A percentile compares a stretch with the other conserved stretches of the same genome.
phyloP scores from a whole-genome alignment of 768 basidiomycete genomes.

The Lactarius hengduanensis region DNA sequence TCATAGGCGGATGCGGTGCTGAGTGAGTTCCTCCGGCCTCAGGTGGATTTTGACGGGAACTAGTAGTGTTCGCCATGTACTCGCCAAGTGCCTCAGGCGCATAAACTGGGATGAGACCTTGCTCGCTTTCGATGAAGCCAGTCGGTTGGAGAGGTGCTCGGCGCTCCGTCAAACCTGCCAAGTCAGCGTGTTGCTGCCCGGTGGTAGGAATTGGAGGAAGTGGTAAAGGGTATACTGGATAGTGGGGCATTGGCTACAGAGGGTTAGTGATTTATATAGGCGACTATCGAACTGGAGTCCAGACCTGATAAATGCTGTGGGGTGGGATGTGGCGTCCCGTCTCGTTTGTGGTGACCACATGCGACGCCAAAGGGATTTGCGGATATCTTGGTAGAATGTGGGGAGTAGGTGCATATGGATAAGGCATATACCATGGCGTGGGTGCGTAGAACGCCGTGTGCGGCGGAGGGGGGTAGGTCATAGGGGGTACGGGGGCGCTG shows the following conservation, averaged over 20 bases:
- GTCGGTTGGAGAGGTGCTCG: conserved; percentile 56
- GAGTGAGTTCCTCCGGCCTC: conserved; percentile 24
- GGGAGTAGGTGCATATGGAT: conserved; percentile 38
- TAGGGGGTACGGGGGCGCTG: conserved; percentile 1
- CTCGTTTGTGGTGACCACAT: conserved; percentile 14
- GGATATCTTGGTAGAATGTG: conserved; percentile 44
- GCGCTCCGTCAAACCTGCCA: conserved; percentile 10
- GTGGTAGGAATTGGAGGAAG: conserved; percentile 12
- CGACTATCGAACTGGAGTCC: not conserved
- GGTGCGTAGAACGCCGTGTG: conserved; percentile 23
- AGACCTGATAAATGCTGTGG: conserved; percentile 22
- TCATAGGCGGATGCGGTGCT: conserved; percentile 20
- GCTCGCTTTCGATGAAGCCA: conserved; percentile 71
- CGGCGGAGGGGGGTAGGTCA: conserved; percentile 17
- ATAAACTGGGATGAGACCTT: conserved; percentile 69
- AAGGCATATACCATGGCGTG: conserved; percentile 26
- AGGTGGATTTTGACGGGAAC: conserved; percentile 36
- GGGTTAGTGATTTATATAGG: not conserved
- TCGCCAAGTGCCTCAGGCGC: conserved; percentile 63
- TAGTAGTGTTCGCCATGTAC: conserved; percentile 50
- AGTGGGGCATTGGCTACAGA: conserved; percentile 20
- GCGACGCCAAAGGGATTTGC: conserved; percentile 28
- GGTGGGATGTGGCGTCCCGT: conserved; percentile 9
- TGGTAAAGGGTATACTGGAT: conserved; percentile 18
- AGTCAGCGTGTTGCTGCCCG: conserved; percentile 16